phyloP scores from a whole-genome alignment of 768 basidiomycete species.

The Amanita pallidorosea region DNA sequence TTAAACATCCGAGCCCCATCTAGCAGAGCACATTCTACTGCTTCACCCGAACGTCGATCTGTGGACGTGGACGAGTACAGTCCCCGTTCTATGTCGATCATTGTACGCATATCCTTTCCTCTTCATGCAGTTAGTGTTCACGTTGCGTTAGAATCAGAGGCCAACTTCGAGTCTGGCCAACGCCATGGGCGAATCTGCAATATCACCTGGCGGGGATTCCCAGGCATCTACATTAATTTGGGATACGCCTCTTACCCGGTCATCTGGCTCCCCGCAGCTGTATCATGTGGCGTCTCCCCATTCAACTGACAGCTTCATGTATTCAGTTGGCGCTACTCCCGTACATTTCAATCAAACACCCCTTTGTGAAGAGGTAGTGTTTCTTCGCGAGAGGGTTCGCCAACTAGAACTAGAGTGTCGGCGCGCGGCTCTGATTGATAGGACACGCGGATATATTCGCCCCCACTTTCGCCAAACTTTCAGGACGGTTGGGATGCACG shows the following conservation, averaged over 20 bases:
- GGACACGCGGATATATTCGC: slow-evolving; percentile 14
- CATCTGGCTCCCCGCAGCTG: slow-evolving; percentile 11
- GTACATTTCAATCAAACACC: neutral
- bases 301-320: neutral
- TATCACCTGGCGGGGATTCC: slow-evolving; percentile 8
- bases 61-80: slow-evolving; percentile 27
- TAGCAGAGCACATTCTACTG: slow-evolving; percentile 16
- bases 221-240: neutral
- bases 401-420: slow-evolving; percentile 56
- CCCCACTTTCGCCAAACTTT: slow-evolving; percentile 36
- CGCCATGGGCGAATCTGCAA: slow-evolving; percentile 47
- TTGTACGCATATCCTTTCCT: slow-evolving; percentile 1
- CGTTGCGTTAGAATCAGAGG: slow-evolving; percentile 8
- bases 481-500: slow-evolving; percentile 59
- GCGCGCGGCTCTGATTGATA: slow-evolving; percentile 26
- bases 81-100: slow-evolving; percentile 22
- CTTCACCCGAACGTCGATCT: slow-evolving; percentile 23
- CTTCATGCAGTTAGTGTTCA: neutral
- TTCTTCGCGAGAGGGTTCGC: slow-evolving; percentile 44
- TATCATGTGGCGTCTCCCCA: neutral
- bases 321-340: neutral
- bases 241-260: neutral
- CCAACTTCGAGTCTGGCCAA: slow-evolving; percentile 46
- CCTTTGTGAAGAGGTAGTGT: slow-evolving; percentile 23
- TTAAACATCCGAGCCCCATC: slow-evolving; percentile 19